Evolutionary conservation across 2,329 filamentous ascomycete species (phyloP).

Genomic region (Penicillium aurantiogriseum): DNA sequence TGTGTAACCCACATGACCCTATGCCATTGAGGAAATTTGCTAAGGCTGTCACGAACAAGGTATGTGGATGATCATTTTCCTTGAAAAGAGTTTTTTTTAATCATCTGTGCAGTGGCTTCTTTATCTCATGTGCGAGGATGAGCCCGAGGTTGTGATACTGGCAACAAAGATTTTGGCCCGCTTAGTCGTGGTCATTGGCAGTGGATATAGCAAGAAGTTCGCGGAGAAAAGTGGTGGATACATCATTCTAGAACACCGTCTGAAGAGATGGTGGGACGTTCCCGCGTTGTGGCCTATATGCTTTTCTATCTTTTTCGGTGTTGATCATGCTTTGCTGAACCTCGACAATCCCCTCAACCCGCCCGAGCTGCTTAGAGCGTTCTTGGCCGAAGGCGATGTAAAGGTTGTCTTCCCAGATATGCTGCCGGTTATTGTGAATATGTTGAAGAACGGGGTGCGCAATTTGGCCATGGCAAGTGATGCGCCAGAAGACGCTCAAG

Average conservation of each 20-base stretch:
- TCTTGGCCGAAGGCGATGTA: slow-evolving; percentile 57
- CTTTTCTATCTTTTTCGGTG: slow-evolving; percentile 83
- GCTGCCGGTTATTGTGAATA: slow-evolving; percentile 73
- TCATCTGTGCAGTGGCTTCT: slow-evolving; percentile 69
- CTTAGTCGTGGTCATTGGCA: slow-evolving; percentile 77
- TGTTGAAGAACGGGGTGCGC: slow-evolving; percentile 83
- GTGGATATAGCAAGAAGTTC: slow-evolving; percentile 81
- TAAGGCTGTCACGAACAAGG: slow-evolving; percentile 91
- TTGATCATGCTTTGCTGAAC: slow-evolving; percentile 72
- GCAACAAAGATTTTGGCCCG: slow-evolving; percentile 80
- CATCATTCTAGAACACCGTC: slow-evolving; percentile 73
- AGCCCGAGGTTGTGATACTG: slow-evolving; percentile 76
- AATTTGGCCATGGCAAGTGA: slow-evolving; percentile 60
- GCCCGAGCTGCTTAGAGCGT: slow-evolving; percentile 70
- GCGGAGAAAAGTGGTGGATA: slow-evolving; percentile 84
- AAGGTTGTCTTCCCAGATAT: slow-evolving; percentile 74
- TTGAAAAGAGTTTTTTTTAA: slow-evolving; percentile 7
- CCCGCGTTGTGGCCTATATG: slow-evolving; percentile 82
- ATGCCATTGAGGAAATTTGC: slow-evolving; percentile 81
- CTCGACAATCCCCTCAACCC: slow-evolving; percentile 72
- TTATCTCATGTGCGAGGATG: slow-evolving; percentile 83
- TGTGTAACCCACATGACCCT: slow-evolving; percentile 70
- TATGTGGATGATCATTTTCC: slow-evolving; percentile 40
- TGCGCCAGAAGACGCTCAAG: slow-evolving; percentile 37
- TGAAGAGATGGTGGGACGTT: slow-evolving; percentile 87